Base-by-base conservation (phyloP, 108 stramenopile species). In the Nannochloropsis gaditana region DNA sequence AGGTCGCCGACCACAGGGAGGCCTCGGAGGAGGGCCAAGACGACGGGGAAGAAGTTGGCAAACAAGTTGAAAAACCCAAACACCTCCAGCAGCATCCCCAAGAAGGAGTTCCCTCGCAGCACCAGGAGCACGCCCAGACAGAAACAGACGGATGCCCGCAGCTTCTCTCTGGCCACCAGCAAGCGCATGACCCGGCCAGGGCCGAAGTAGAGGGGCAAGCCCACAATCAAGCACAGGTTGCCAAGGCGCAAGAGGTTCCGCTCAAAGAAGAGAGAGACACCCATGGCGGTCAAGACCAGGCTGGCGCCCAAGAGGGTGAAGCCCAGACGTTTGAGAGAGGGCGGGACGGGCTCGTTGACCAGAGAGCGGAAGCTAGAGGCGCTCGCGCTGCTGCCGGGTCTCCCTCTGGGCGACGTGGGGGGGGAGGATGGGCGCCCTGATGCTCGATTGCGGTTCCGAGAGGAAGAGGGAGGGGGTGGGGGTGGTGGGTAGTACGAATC, bases 41-140 rank as follows among this genome's bases (percentile, higher is more conserved):
- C 86, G 42, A 96, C 59, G 10, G 96, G 95, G 88, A 96, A 96
- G 92, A 95, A 92, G 84, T 96, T 95, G 8, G 95, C 97, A 89
- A 96, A 97, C 4, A 97, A 85, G 91, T 97, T 97, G 83, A 96
- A 79, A 81, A 97, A 84, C 4, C 97, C 96, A 91, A 97, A 96
- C 1, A 93, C 86, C 90, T 97, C 97, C 85, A 96, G 80, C 42
- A 90, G 44, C 43, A 97, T 95, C 10, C 97, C 97, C 9, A 96
- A 87, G 9, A 96, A 89, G 11, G 97, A 95, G 89, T 93, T 90
- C 42, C 96, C 95, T 19, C 92, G 90, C 84, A 97, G 90, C 42
- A 97, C 95, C 31, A 90, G 50, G 85, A 88, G 86, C 15, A 90
- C 83, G 2, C 89, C 84, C 42, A 82, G 59, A 6, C 59, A 73